Base-by-base conservation (phyloP, 345 rosid species). In the Orychophragmus violaceus region DNA sequence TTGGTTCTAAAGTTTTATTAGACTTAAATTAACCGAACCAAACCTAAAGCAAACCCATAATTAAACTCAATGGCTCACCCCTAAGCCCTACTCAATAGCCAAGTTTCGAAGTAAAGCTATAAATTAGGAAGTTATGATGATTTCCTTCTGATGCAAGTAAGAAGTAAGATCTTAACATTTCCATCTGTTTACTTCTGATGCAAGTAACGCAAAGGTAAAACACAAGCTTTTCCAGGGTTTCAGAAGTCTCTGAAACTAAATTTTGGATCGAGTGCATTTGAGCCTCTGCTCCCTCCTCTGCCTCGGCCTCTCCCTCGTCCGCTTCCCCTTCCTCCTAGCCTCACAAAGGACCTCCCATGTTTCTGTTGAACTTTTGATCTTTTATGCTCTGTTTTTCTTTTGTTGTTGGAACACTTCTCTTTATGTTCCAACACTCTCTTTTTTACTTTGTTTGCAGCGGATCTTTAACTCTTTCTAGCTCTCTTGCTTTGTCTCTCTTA, bases 321-420 rank as follows among this genome's bases (percentile, higher is more conserved):
- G 25, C 89, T 81, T 52, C 92, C 85, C 41, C 94, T 77, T 22
- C 84, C 81, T 13, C 82, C 72, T n/a, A 85, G 85, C 55, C 77
- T 86, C 69, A 62, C 76, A 69, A 87, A 87, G 29, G 95, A 84
- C 39, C 75, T 89, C 9, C 97, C 94, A 29, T 93, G 96, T 76
- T 93, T 93, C 78, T n/a, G n/a, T n/a, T n/a, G n/a, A n/a, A n/a
- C n/a, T n/a, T n/a, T n/a, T n/a, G n/a, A n/a, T n/a, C n/a, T n/a
- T n/a, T n/a, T n/a, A n/a, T n/a, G n/a, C n/a, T n/a, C n/a, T n/a
- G n/a, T n/a, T n/a, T n/a, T n/a, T n/a, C n/a, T n/a, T n/a, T n/a
- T n/a, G n/a, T n/a, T n/a, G n/a, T n/a, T n/a, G n/a, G n/a, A n/a
- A n/a, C n/a, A n/a, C n/a, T n/a, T n/a, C n/a, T n/a, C n/a, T n/a